Percentiles rank a stretch among this genome's conserved stretches.
phyloP scores from a whole-genome alignment of 164 flowering plant genomes.

The Vitis rupestris region DNA sequence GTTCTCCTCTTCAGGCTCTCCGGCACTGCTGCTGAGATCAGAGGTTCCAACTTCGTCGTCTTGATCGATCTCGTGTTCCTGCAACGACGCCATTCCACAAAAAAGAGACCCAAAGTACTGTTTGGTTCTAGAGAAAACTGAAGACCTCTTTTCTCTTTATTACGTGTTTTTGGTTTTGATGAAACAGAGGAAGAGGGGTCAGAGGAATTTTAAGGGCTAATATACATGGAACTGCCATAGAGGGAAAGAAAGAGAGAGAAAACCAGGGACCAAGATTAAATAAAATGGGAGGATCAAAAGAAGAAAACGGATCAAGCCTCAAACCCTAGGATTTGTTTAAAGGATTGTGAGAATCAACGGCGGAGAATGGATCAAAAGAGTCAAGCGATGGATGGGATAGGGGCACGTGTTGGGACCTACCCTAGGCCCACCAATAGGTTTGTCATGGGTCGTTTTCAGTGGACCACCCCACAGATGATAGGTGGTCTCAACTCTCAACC shows the following conservation, averaged over 20 bases:
- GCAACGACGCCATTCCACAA: slow-evolving; percentile 9
- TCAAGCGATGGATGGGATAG: neutral
- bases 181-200: neutral
- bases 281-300: neutral
- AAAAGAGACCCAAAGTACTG: slow-evolving; percentile 1
- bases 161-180: neutral
- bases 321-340: neutral
- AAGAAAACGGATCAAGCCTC: neutral
- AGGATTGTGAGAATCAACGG: neutral
- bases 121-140: slow-evolving; percentile 2
- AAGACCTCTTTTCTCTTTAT: neutral
- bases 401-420: slow-evolving; percentile 16
- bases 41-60: slow-evolving; percentile 23
- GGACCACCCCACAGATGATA: slow-evolving; percentile 9
- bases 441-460: neutral
- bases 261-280: neutral
- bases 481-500: slow-evolving; percentile 14
- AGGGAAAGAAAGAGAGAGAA: neutral
- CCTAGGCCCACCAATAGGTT: neutral
- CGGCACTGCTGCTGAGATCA: slow-evolving; percentile 27
- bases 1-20: slow-evolving; percentile 5
- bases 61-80: slow-evolving; percentile 9
- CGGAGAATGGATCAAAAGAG: neutral
- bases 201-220: neutral
- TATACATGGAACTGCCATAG: neutral